These are phyloP conservation scores for Amylostereum chailletii DNA, from an alignment of 1,284 basidiomycete species.

Conservation along the genomic window DNA sequence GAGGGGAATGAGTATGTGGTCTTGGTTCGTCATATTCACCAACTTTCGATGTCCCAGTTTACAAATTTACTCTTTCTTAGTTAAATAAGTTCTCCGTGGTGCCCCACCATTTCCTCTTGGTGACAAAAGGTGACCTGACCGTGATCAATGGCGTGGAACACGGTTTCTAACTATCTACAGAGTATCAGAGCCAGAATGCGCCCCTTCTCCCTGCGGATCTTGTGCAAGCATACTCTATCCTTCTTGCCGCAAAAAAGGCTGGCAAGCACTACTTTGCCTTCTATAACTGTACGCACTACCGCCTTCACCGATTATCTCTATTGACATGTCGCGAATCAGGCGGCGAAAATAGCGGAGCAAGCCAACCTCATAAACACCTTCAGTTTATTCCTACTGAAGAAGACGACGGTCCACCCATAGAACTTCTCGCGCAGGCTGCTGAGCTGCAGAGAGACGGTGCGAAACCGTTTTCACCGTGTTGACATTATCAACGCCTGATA, in stretches of 20 bases:
- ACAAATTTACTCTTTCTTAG: constrained; percentile 25
- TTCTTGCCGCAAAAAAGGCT: constrained; percentile 58
- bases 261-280: constrained; percentile 65
- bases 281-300: constrained; percentile 61
- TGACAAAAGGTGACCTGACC: constrained; percentile 57
- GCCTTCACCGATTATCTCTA: background rate
- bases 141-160: constrained; percentile 1
- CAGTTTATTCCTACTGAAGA: constrained; percentile 68
- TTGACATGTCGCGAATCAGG: constrained; percentile 30
- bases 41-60: background rate
- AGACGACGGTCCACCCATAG: constrained; percentile 63
- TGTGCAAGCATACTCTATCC: constrained; percentile 59
- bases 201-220: constrained; percentile 75
- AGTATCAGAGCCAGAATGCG: constrained; percentile 65
- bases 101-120: constrained; percentile 73
- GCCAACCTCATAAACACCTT: constrained; percentile 81
- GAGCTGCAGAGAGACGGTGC: constrained; percentile 53
- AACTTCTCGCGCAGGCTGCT: constrained; percentile 51
- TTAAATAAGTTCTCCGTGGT: constrained; percentile 83
- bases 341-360: constrained; percentile 76
- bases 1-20: constrained; percentile 61
- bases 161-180: constrained; percentile 25
- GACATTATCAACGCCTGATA: background rate
- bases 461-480: constrained; percentile 12
- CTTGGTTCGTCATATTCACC: constrained; percentile 43